Evolutionary conservation across 495 filamentous ascomycete genomes (phyloP).

Genomic region (Daldinia grandis): DNA sequence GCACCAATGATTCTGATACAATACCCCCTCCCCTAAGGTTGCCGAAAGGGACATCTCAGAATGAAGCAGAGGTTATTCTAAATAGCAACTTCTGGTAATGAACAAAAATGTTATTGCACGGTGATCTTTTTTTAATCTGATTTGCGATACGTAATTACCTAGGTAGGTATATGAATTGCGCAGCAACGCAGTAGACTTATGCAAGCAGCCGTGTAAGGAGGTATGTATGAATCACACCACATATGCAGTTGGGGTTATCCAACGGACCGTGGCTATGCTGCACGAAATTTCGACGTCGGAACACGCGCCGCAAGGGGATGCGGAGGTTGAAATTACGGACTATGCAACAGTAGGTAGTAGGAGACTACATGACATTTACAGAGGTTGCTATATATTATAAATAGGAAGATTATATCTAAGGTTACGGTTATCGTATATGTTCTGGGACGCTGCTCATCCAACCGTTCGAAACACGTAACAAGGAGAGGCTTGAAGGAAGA

Average conservation of each 20-base stretch:
- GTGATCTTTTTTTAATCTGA: background rate
- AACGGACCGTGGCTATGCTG: conserved; percentile 17
- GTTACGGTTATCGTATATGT: background rate
- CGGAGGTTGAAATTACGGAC: conserved; percentile 23
- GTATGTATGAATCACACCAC: conserved; percentile 15
- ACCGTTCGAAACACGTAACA: background rate
- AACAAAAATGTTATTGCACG: conserved; percentile 39
- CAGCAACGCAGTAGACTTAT: background rate
- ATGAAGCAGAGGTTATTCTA: conserved; percentile 44
- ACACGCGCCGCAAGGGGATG: conserved; percentile 9
- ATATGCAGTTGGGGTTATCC: conserved; percentile 10
- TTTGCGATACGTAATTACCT: background rate
- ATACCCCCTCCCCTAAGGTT: conserved; percentile 46
- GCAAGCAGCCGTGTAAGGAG: background rate
- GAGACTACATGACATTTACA: background rate
- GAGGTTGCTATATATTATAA: background rate
- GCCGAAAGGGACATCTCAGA: conserved; percentile 44
- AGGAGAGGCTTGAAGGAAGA: background rate
- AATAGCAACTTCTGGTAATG: conserved; percentile 50
- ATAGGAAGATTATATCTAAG: background rate
- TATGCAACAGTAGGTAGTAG: background rate
- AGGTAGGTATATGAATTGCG: conserved; percentile 4
- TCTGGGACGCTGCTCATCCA: background rate
- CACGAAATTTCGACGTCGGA: conserved; percentile 18
- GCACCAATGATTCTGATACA: conserved; percentile 48